Base-by-base conservation (phyloP, 768 basidiomycete genomes). In the Termitomyces sp. region DNA sequence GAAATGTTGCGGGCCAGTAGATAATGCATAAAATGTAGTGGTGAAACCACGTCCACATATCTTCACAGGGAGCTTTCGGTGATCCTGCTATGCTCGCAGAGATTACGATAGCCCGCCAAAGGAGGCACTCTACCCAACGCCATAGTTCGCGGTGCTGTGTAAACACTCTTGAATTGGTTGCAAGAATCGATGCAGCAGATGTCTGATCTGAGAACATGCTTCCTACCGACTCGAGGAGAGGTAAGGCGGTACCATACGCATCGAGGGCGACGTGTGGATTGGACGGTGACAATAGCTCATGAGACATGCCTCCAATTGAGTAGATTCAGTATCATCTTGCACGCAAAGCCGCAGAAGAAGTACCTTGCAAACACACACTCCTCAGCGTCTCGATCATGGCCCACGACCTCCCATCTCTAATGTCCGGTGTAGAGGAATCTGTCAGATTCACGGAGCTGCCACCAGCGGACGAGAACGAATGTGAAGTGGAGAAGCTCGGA, bases 1-100 rank as follows among this genome's bases (percentile, higher is more conserved):
- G 82, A 70, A 96, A 98, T 2, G 78, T 78, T 4, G 90, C 70
- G 6, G 91, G 90, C 92, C 92, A 96, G 62, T 83, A 80, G 3
- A 77, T 69, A 63, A 80, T 85, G 65, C 83, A 87, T 0, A 77
- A 65, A 36, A 75, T 76, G 66, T 92, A 92, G 51, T 81, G 80
- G 12, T 72, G 71, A 49, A 91, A 75, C 71, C 90, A 80, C 4
- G 73, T 72, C 86, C 86, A 89, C n/a, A 88, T 30, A 13, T 60
- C 67, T 10, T 74, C 46, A 73, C 70, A 22, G 66, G 64, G 6
- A 48, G 46, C 54, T 44, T 77, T 73, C 48, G 76, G 72, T 10
- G 67, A 56, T 52, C 75, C 69, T 49, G 72, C 74, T 0, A 73
- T 71, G 14, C 79, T 78, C 3, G 90, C 74, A 16, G 85, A 80